Evolutionary conservation across 371 early-diverging fungal genomes (phyloP), one percentile per base, ranked within the genome.

Genomic region (Mucor plumbeus): DNA sequence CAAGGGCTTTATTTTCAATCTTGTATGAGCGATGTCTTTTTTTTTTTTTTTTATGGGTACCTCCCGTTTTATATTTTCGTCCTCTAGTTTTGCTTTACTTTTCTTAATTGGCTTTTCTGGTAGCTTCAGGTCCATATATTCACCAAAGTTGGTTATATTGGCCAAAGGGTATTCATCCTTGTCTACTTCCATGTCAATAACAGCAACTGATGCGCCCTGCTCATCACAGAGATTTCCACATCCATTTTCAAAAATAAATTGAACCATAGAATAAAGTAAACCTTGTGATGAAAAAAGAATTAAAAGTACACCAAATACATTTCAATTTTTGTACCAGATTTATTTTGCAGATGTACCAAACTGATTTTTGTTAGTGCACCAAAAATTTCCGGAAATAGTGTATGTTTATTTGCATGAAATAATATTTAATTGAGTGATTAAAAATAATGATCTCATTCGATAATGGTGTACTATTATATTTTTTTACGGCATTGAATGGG

Each of bases 401-500:
- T n/a, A 26, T 26, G 26, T 38, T 38, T 38, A 38, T 38, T 38
- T 7, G 38, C 38, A 38, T 38, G 10, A 38, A 38, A 38, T 0
- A 26, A 26, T 1, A 26, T 26, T 26, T 3, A 26, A 26, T 26
- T 26, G 26, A 26, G 1, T 38, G 38, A 38, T 4, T 5, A 38
- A 38, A 38, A 26, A 31, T 59, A 59, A 44, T 59, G 60, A 44
- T 59, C 60, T 43, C 68, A 15, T 71, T 68, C 21, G 36, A 62
- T 33, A 58, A 61, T 10, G 57, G 54, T 9, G 64, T 54, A 19
- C 38, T 76, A 15, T 54, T 71, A 10, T 77, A 71, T 31, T 77
- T 63, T 64, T 69, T 0, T 77, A 71, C 19, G 77, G 54, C 8
- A 61, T 67, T 19, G 44, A 58, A 10, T 68, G 71, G 64, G 19